phyloP scores from a whole-genome alignment of 1,284 basidiomycete species.

The Sporisorium sorghi region DNA sequence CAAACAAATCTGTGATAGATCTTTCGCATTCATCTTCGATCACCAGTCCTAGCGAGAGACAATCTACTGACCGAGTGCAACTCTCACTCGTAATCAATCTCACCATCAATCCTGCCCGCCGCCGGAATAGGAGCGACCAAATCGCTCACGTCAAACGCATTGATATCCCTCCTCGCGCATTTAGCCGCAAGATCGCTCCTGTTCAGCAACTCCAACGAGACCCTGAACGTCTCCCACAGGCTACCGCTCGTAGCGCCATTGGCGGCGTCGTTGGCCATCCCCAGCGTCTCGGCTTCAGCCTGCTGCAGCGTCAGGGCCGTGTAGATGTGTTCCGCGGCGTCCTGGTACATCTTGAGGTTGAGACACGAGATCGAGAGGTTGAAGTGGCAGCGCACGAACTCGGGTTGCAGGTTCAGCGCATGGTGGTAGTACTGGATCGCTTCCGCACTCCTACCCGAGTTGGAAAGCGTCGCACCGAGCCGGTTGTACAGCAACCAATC shows the following conservation, averaged over 20 bases:
- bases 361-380: conserved; percentile 65
- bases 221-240: conserved; percentile 67
- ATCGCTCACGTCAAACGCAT: conserved; percentile 55
- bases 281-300: conserved; percentile 45
- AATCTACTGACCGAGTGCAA: too few relatives aligned
- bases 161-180: conserved; percentile 49
- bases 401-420: conserved; percentile 89
- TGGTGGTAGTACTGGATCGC: conserved; percentile 90
- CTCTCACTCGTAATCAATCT: conserved; percentile 16
- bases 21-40: neutral
- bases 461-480: conserved; percentile 94
- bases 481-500: conserved; percentile 97
- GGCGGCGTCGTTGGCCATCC: conserved; percentile 12
- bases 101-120: neutral
- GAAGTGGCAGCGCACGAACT: conserved; percentile 79
- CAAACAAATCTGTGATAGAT: too few relatives aligned
- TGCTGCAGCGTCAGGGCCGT: conserved; percentile 65
- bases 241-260: conserved; percentile 42
- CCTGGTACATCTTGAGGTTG: conserved; percentile 67
- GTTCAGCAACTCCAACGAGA: conserved; percentile 64
- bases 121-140: conserved; percentile 36
- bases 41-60: too few relatives aligned
- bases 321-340: conserved; percentile 66
- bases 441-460: conserved; percentile 81
- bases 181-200: conserved; percentile 59